Evolutionary conservation across 148 eudicot genomes (phyloP), one percentile per base, ranked within the genome.

Genomic region (Cornus controversa): DNA sequence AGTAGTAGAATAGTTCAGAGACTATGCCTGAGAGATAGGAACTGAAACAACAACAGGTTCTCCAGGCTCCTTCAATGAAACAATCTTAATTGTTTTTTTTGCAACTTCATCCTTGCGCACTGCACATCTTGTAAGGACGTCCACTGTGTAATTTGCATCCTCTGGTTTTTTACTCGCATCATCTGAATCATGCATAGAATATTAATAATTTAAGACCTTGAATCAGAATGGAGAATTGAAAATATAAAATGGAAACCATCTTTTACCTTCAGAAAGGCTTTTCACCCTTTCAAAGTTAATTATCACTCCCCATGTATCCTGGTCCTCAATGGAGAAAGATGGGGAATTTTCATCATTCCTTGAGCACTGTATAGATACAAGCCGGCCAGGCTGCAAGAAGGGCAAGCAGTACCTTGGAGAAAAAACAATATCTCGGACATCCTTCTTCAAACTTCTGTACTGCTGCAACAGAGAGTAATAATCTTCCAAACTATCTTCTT

Each of bases 371-470:
- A 93, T 80, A 69, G 86, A 89, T 57, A 91, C 91, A 85, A 96
- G 99, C 83, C 99, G 88, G 58, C 99, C 99, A 69, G 99, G 98
- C 85, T 96, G 98, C 82, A 96, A 84, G 87, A 93, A 96, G 23
- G 98, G 99, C 75, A 96, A 90, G 82, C 98, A 91, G 79, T 93
- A 88, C 83, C 84, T 90, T 15, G 98, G 93, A 81, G 93, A 75
- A 69, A 85, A 81, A 29, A 93, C 81, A 71, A 89, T 84, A 72
- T 88, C 97, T 64, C 91, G 94, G 10, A 91, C 89, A 76, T 90
- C 97, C 80, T 90, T 88, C 82, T 87, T 96, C 83, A 91, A 82
- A 74, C 84, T 84, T 85, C 78, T 93, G 76, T 90, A 87, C 72
- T 96, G 99, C 89, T 96, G 84, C 54, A 96, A 76, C 67, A 89